Evolutionary conservation across 2,329 filamentous ascomycete species (phyloP), one percentile per base, ranked within the genome.

Genomic region (Aspergillus vadensis): DNA sequence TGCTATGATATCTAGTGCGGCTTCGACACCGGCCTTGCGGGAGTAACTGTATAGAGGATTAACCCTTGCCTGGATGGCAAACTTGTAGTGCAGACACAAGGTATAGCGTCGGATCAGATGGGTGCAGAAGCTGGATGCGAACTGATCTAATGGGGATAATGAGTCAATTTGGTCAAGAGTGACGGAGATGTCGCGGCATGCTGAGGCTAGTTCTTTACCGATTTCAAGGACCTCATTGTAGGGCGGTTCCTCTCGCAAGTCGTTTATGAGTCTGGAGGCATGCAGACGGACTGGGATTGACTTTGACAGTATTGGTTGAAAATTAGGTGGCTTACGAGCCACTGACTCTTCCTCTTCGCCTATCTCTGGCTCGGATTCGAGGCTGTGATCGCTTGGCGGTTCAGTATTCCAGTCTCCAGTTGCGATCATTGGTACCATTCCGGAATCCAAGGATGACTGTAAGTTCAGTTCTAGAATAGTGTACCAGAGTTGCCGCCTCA

Each of bases 381-480:
- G 67, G 15, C 64, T 63, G 21, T 65, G 30, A n/a, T 68, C 68
- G 3, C 63, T 61, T 4, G 70, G 70, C 5, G 68, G 57, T 21
- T 55, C 57, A 3, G 71, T 76, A 55, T 73, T 74, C 55, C 70
- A 78, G n/a, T 77, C 74, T 1, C 64, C 64, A 4, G 58, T 39
- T 6, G 70, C 67, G 15, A 77, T 68, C 25, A 68, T 66, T 1
- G 74, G 73, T 1, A 66, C 57, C 63, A 72, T 68, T 0, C 66
- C 74, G 1, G 72, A 67, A 49, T 74, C 72, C 14, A 77, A 53
- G 12, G 69, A 65, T 0, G 73, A 63, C 44, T 77, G 75, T 0
- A 73, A 43, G 23, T 63, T 63, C 25, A 77, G 59, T 55, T 77
- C 75, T 4, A 77, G 39, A n/a, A 77, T 69, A 0, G 74, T 76